phyloP scores from a whole-genome alignment of 768 basidiomycete genomes.

The Botryobasidium botryosum region DNA sequence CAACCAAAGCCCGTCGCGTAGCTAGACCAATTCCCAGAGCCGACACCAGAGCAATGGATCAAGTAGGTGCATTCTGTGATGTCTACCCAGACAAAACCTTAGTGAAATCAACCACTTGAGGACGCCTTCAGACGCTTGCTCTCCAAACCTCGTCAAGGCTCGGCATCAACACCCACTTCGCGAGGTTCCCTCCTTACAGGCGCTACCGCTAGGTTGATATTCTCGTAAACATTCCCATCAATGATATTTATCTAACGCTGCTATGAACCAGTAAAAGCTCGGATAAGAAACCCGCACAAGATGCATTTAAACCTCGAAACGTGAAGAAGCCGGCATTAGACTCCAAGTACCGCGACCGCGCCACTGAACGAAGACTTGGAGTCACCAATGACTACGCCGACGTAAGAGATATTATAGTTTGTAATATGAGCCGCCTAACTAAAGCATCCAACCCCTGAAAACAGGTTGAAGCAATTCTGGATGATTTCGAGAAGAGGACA shows the following conservation, averaged over 20 bases:
- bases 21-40: too few relatives aligned
- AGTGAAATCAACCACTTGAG: neutral
- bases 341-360: conserved; percentile 52
- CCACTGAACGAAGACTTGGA: conserved; percentile 52
- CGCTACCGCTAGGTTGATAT: neutral
- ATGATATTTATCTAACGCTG: neutral
- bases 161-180: neutral
- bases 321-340: conserved; percentile 38
- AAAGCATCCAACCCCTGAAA: neutral
- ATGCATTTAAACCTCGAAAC: conserved; percentile 69
- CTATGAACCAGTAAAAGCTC: neutral
- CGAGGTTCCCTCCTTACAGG: conserved; percentile 1
- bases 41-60: neutral
- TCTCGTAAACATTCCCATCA: neutral
- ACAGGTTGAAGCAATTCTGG: conserved; percentile 63
- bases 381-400: conserved; percentile 63
- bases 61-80: neutral
- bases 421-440: neutral
- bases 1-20: too few relatives aligned
- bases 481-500: conserved; percentile 59
- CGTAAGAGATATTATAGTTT: conserved; percentile 21
- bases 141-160: neutral
- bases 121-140: neutral
- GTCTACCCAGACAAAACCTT: neutral
- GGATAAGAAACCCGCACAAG: conserved; percentile 21